A percentile compares a stretch with the other conserved stretches of the same genome.
Evolutionary conservation across 345 rosid genomes (phyloP).

Genomic region (Clausena lansium): DNA sequence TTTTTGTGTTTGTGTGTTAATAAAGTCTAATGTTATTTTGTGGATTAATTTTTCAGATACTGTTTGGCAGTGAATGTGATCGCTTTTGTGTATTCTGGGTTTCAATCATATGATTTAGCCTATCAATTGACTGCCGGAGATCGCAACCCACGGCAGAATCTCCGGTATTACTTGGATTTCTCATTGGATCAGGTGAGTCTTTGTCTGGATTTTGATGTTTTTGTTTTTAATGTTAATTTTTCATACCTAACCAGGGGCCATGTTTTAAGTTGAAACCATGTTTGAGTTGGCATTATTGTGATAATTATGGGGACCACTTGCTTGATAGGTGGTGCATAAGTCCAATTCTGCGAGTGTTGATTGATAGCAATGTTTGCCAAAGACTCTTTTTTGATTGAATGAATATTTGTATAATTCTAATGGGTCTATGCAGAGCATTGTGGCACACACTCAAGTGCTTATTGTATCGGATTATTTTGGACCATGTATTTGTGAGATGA

Average conservation of each 20-base stretch:
- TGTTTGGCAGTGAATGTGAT: conserved; percentile 71
- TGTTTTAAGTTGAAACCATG: not conserved
- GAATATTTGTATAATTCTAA: not conserved
- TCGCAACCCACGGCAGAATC: conserved; percentile 28
- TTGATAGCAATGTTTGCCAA: conserved; percentile 12
- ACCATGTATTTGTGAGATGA: conserved; percentile 10
- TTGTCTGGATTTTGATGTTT: not conserved
- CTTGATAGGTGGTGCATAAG: conserved; percentile 12
- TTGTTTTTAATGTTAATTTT: not conserved
- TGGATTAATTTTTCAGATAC: conserved; percentile 48
- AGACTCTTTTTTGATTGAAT: not conserved
- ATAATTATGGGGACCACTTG: conserved; percentile 28
- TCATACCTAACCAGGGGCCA: conserved; percentile 18
- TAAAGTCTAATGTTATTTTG: not conserved
- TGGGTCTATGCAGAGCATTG: conserved; percentile 6
- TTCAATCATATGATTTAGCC: conserved; percentile 59
- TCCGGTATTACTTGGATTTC: conserved; percentile 66
- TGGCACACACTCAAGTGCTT: not conserved
- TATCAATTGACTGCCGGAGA: conserved; percentile 50
- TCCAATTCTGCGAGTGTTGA: conserved; percentile 5
- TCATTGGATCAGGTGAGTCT: conserved; percentile 71
- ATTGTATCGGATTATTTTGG: conserved; percentile 7
- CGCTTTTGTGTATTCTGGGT: conserved; percentile 68
- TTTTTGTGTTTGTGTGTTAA: not conserved
- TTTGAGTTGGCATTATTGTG: conserved; percentile 12